Base-by-base conservation (phyloP, 257 asterid species). In the Datura wrightii region DNA sequence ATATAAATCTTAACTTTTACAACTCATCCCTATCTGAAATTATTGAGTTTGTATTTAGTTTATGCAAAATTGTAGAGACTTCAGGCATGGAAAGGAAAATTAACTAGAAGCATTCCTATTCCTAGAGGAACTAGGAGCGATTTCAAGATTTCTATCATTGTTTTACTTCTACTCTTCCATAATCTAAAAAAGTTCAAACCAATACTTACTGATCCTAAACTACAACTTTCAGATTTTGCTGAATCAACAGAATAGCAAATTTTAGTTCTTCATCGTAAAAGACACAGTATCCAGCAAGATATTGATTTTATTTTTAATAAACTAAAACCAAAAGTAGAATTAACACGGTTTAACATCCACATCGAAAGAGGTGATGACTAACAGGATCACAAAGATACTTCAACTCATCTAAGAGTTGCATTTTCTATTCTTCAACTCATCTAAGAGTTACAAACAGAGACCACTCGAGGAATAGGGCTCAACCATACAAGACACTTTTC, bases 1-100 rank as follows among this genome's bases (percentile, higher is more conserved):
- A 71, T 34, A 15, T 66, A 81, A 59, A 83, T 83, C 56, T 60
- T 46, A 54, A 82, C 14, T 71, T 34, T 81, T 50, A 82, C n/a
- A 42, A 67, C 87, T 80, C 80, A 76, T 67, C 44, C 82, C 31
- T 50, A 50, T 1, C 82, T 31, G 59, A 76, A 48, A 78, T 31
- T 52, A 50, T 52, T 1, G 48, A 78, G 63, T 52, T 31, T 31
- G 11, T 8, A 74, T 48, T 46, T 48, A n/a, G 24, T 74, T 74
- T 48, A 48, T 10, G 60, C 13, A 74, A 74, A 78, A 2, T 34
- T 78, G 4, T 31, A 52, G 46, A 52, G 15, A 71, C 65, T 80
- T 39, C 41, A 37, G 13, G 80, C 46, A 78, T 52, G 48, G 82
- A 52, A 78, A 78, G 4, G 2, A 78, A 14, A 78, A 78, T 16